Conservation (phyloP, 208 protist genomes). For the Acanthamoeba royreba region DNA sequence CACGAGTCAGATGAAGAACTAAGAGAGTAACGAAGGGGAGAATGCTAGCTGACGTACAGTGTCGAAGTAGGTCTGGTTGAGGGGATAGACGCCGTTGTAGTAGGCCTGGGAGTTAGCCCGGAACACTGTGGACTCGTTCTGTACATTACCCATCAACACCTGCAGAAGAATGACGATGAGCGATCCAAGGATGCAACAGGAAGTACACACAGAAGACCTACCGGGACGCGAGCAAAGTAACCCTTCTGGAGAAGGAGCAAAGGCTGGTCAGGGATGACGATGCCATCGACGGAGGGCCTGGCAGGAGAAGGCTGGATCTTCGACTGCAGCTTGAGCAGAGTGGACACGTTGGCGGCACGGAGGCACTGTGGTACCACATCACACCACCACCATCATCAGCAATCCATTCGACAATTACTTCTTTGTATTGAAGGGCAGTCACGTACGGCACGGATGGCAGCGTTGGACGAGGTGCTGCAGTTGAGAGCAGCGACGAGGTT, state of each 20-base stretch:
- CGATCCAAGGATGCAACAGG: background rate
- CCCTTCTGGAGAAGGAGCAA: background rate
- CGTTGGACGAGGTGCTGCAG: conserved; percentile 1
- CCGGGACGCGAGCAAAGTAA: background rate
- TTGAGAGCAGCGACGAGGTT: background rate
- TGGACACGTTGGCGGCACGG: background rate
- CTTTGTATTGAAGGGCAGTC: background rate
- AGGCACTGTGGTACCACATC: too few relatives aligned
- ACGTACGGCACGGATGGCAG: background rate
- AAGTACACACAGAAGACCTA: background rate
- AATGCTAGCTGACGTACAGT: background rate
- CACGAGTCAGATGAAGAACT: background rate
- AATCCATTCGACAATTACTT: background rate
- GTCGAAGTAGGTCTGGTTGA: background rate
- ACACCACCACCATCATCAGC: background rate
- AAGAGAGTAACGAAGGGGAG: background rate
- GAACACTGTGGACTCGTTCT: background rate
- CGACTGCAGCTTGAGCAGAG: background rate
- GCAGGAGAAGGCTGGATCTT: background rate
- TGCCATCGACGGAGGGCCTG: background rate
- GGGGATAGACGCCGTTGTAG: background rate
- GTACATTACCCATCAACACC: background rate
- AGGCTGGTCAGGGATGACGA: background rate
- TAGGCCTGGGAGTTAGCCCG: background rate
- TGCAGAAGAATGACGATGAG: background rate